These are phyloP conservation scores for Triticum turgidum DNA, from an alignment of 176 grass and related monocot genomes.

Conservation along the genomic window DNA sequence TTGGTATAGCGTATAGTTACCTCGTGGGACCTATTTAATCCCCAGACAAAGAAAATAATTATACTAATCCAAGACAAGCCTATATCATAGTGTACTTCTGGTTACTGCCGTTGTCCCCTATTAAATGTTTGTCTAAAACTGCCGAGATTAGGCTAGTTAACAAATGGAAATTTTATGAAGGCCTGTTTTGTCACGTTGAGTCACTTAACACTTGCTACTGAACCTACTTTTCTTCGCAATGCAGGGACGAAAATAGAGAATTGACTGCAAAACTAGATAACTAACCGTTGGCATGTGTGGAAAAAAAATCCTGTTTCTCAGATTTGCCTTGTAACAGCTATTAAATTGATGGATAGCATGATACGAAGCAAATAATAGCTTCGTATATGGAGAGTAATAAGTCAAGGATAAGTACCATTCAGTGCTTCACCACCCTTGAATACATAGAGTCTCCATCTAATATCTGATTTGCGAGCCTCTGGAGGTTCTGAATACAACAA, in stretches of 20 bases:
- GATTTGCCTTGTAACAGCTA: not conserved
- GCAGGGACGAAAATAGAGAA: slow-evolving; percentile 4
- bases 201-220: not conserved
- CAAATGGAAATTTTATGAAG: not conserved
- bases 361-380: slow-evolving; percentile 1
- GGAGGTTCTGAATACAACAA: slow-evolving; percentile 82
- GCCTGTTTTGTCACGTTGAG: not conserved
- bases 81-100: not conserved
- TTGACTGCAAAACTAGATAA: not conserved
- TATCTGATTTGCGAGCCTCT: slow-evolving; percentile 74
- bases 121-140: slow-evolving; percentile 2
- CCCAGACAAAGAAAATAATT: not conserved
- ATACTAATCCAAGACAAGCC: not conserved
- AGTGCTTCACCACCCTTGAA: slow-evolving; percentile 93
- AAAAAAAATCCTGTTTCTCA: not conserved
- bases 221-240: not conserved
- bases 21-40: not conserved
- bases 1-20: not conserved
- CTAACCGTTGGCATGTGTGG: not conserved
- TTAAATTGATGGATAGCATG: not conserved
- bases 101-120: not conserved
- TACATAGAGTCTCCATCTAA: slow-evolving; percentile 94
- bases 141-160: not conserved
- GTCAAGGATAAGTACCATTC: slow-evolving; percentile 46
- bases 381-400: slow-evolving; percentile 28